Conservation (phyloP, 2,329 filamentous ascomycete species). For the Penicillium sp. region DNA sequence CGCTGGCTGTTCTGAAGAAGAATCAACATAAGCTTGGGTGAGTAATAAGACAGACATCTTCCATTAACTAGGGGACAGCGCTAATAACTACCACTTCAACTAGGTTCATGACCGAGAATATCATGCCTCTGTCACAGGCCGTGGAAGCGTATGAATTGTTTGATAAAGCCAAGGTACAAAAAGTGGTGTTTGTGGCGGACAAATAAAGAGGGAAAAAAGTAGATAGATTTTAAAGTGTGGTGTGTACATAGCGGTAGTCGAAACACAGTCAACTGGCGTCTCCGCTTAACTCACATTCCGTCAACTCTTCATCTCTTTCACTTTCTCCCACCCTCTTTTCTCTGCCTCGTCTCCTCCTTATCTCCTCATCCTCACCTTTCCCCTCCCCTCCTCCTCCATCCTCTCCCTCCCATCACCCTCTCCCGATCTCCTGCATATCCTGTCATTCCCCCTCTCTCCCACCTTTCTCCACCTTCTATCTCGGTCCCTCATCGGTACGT, state of each 20-base stretch:
- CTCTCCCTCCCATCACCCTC: conserved; percentile 11
- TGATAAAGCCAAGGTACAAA: conserved; percentile 67
- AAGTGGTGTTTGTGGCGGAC: conserved; percentile 60
- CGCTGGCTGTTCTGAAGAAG: conserved; percentile 59
- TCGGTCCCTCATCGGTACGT: conserved; percentile 22
- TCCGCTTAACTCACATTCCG: conserved; percentile 22
- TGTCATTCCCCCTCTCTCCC: conserved; percentile 18
- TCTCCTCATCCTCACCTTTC: conserved; percentile 22
- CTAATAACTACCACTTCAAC: not conserved
- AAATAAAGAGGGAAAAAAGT: conserved; percentile 25
- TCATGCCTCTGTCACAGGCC: conserved; percentile 64
- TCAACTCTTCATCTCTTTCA: conserved; percentile 13
- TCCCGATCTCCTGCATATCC: conserved; percentile 15
- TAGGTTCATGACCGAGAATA: conserved; percentile 71
- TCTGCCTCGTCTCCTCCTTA: conserved; percentile 15
- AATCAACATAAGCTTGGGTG: conserved; percentile 64
- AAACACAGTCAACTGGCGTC: conserved; percentile 3
- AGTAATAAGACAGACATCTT: no score
- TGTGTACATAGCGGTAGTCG: not conserved
- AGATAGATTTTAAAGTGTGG: conserved; percentile 1
- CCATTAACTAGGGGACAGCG: no score
- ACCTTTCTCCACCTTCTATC: conserved; percentile 24
- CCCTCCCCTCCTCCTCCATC: conserved; percentile 14
- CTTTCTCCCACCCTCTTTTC: conserved; percentile 7
- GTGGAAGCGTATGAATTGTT: conserved; percentile 66